These are phyloP conservation scores for Pyrenochaeta sp. DNA, from an alignment of 2,329 filamentous ascomycete species.

Conservation along the genomic window DNA sequence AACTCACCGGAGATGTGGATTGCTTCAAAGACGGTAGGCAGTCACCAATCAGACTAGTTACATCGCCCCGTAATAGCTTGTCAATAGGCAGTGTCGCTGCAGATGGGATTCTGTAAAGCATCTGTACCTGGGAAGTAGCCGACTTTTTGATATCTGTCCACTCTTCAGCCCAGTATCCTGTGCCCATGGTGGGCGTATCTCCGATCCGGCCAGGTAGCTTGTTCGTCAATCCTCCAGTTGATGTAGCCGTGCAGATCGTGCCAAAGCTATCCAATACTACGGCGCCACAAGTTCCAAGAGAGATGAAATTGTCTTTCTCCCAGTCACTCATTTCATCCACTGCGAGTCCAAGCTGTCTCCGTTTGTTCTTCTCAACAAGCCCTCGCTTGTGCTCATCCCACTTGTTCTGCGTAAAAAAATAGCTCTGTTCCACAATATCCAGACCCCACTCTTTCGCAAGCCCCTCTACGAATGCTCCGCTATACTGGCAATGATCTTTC, in stretches of 20 bases:
- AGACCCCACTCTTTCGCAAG: conserved; percentile 75
- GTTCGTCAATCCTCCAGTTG: conserved; percentile 83
- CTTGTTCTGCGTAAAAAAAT: conserved; percentile 80
- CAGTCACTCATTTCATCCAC: conserved; percentile 56
- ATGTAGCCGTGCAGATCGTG: conserved; percentile 72
- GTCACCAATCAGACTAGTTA: conserved; percentile 64
- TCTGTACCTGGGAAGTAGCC: conserved; percentile 9
- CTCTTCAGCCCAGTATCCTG: conserved; percentile 90
- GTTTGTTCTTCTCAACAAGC: conserved; percentile 54
- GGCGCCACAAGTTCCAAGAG: conserved; percentile 85
- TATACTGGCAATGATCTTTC: conserved; percentile 74
- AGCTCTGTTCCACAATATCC: conserved; percentile 72
- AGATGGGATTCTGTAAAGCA: conserved; percentile 28
- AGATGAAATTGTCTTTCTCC: conserved; percentile 72
- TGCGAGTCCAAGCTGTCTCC: conserved; percentile 48
- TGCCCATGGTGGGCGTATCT: conserved; percentile 83
- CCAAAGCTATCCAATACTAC: conserved; percentile 82
- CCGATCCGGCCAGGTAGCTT: conserved; percentile 86
- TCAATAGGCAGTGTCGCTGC: conserved; percentile 27
- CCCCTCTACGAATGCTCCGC: conserved; percentile 72
- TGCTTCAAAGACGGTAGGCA: conserved; percentile 64
- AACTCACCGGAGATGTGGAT: conserved; percentile 19
- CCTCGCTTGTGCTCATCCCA: conserved; percentile 81
- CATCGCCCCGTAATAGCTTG: conserved; percentile 41
- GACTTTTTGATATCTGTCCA: conserved; percentile 66